Evolutionary conservation across 768 basidiomycete genomes (phyloP).

Genomic region (Tephrocybe sp.): DNA sequence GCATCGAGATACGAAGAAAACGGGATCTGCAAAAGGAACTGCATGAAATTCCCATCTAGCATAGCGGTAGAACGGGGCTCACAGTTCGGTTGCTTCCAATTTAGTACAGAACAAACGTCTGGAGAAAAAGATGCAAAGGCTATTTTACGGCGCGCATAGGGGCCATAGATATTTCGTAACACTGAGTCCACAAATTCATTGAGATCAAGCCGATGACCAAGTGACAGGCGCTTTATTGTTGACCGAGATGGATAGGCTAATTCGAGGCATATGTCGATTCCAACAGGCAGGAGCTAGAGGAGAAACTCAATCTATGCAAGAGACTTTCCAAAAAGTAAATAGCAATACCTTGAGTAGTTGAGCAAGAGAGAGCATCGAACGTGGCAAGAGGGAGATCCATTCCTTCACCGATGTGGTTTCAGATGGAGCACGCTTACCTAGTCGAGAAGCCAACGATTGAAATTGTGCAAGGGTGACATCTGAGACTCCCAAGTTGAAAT

Average conservation of each 20-base stretch:
- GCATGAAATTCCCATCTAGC: neutral
- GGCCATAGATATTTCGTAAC: constrained; percentile 73
- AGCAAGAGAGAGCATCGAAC: constrained; percentile 69
- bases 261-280: constrained; percentile 79
- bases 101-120: constrained; percentile 83
- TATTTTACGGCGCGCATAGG: constrained; percentile 65
- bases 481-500: constrained; percentile 74
- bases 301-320: constrained; percentile 2
- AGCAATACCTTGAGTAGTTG: constrained; percentile 64
- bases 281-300: constrained; percentile 52
- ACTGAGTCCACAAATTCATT: constrained; percentile 86
- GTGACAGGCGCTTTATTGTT: constrained; percentile 38
- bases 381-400: constrained; percentile 45
- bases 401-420: constrained; percentile 28
- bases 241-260: constrained; percentile 68
- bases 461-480: constrained; percentile 88
- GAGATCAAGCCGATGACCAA: constrained; percentile 59
- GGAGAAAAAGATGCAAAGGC: constrained; percentile 94
- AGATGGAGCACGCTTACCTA: constrained; percentile 41
- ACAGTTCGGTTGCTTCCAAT: constrained; percentile 99
- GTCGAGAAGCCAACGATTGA: constrained; percentile 52
- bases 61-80: constrained; percentile 22
- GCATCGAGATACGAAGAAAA: constrained; percentile 91
- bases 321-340: neutral
- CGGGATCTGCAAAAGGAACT: constrained; percentile 64